These are phyloP conservation scores for Solanum chmielewskii DNA, from an alignment of 257 asterid genomes.

Conservation along the genomic window DNA sequence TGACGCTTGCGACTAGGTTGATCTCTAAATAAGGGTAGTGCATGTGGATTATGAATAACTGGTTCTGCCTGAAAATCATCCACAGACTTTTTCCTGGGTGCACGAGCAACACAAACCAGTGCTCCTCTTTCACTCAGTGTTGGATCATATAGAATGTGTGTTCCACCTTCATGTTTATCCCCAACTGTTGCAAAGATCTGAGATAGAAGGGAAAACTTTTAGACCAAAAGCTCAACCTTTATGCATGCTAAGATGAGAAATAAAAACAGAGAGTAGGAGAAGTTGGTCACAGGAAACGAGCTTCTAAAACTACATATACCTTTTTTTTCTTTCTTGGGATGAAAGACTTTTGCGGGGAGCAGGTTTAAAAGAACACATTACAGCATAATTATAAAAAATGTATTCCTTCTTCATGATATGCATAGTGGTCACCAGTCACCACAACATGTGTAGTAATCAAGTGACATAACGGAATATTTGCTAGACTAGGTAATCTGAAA, in stretches of 20 bases:
- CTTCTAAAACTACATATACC: background rate
- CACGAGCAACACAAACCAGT: conserved; percentile 92
- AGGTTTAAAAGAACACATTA: background rate
- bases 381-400: background rate
- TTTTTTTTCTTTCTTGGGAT: background rate
- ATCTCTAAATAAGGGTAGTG: conserved; percentile 89
- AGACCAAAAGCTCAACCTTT: background rate
- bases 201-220: background rate
- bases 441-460: background rate
- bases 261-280: background rate
- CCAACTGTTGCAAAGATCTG: conserved; percentile 83
- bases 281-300: background rate
- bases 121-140: conserved; percentile 91
- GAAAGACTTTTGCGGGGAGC: background rate
- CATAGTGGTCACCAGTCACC: background rate
- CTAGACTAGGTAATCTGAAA: background rate
- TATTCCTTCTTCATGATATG: background rate
- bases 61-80: conserved; percentile 82
- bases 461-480: background rate
- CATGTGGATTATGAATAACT: conserved; percentile 97
- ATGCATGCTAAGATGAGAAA: background rate
- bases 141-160: conserved; percentile 86
- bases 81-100: conserved; percentile 86
- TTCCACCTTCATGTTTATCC: conserved; percentile 81
- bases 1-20: conserved; percentile 96